A percentile compares a stretch with the other conserved stretches of the same genome.
phyloP scores from a whole-genome alignment of 306 rosid genomes.

The Myrica gale region DNA sequence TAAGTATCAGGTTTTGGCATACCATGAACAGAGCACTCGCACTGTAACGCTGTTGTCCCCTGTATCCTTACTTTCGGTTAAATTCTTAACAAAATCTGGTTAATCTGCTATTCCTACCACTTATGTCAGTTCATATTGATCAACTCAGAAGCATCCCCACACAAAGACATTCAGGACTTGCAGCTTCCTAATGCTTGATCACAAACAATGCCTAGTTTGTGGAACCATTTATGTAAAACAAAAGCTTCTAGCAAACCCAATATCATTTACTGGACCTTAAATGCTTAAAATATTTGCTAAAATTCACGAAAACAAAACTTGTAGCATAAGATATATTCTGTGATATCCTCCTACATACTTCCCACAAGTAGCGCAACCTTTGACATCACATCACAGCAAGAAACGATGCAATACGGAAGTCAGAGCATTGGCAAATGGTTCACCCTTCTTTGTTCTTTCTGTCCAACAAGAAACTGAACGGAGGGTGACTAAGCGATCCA shows the following conservation, averaged over 20 bases:
- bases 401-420: background rate
- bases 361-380: background rate
- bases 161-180: background rate
- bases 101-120: background rate
- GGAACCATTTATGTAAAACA: background rate
- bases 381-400: constrained; percentile 6
- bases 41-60: too few relatives aligned
- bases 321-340: background rate
- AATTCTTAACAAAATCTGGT: too few relatives aligned
- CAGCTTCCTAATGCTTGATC: background rate
- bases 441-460: constrained; percentile 50
- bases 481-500: constrained; percentile 66
- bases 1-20: too few relatives aligned
- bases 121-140: background rate
- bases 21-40: too few relatives aligned
- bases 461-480: constrained; percentile 56
- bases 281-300: background rate
- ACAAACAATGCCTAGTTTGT: too few relatives aligned
- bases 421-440: background rate
- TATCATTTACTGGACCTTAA: background rate
- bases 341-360: constrained; percentile 10
- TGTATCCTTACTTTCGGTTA: too few relatives aligned
- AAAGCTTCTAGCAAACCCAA: background rate
- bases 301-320: background rate
- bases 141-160: background rate